phyloP scores from a whole-genome alignment of 306 rosid genomes.

The Canavalia gladiata region DNA sequence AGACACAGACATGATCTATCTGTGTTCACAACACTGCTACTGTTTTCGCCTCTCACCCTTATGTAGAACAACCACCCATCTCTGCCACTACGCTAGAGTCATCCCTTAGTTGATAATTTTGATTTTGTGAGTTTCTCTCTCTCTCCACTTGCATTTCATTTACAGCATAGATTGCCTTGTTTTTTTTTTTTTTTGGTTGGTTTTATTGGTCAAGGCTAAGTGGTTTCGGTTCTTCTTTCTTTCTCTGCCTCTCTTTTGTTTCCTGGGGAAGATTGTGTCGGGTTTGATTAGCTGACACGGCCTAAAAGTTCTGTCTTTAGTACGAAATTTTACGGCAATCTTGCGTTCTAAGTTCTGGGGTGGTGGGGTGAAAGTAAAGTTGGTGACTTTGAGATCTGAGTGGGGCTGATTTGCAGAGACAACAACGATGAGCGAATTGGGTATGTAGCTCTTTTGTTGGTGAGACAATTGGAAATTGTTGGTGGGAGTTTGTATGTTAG shows the following conservation, averaged over 20 bases:
- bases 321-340: conserved; percentile 2
- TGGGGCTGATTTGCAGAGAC: conserved; percentile 38
- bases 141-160: conserved; percentile 3
- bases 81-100: conserved; percentile 24
- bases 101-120: conserved; percentile 35
- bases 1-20: conserved; percentile 36
- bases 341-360: conserved; percentile 14
- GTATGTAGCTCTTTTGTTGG: conserved; percentile 15
- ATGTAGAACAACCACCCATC: conserved; percentile 43
- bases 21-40: conserved; percentile 46
- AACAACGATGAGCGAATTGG: conserved; percentile 36
- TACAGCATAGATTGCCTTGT: conserved; percentile 22
- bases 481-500: too few relatives aligned
- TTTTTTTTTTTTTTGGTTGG: background rate
- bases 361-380: conserved; percentile 41
- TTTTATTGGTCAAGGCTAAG: conserved; percentile 10
- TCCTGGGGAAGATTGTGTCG: conserved; percentile 28
- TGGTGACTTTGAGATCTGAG: conserved; percentile 52
- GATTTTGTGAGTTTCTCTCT: conserved; percentile 56
- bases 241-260: background rate
- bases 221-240: conserved; percentile 19
- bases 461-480: background rate
- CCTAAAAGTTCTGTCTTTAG: conserved; percentile 36
- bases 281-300: conserved; percentile 34
- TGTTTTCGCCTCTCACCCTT: conserved; percentile 47